Evolutionary conservation across 257 asterid genomes (phyloP), one percentile per base, ranked within the genome.

Genomic region (Knoxia roxburghii): DNA sequence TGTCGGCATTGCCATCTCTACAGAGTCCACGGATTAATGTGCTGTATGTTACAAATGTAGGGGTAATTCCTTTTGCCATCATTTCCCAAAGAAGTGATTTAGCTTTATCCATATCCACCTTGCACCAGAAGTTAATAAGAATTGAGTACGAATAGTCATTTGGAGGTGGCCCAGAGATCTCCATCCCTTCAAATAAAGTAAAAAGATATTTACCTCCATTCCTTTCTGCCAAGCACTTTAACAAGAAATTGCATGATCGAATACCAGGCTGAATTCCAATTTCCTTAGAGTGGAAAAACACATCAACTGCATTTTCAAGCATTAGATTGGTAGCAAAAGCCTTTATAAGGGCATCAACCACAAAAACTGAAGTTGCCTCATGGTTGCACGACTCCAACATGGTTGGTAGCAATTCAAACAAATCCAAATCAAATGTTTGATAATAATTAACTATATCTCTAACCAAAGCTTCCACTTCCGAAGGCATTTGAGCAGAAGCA

Each of bases 231-330:
- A 86, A 76, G 55, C 85, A 81, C 69, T 88, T 88, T 43, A 86
- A 87, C 85, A 84, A 80, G 75, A 83, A 83, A 78, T 86, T 86
- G 74, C 86, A 82, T 2, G 91, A 65, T 6, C 73, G 80, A 56
- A 81, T 73, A 46, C 75, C 69, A 24, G 80, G 84, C 72, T 65
- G 76, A 53, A 81, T 37, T 59, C 88, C 86, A 60, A 73, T 60
- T 43, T 69, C 61, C 78, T 69, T 83, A 26, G 84, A 80, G 67
- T 54, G 83, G n/a, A 40, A 23, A 71, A 75, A 72, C 24, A 68
- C 83, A 71, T 79, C 81, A 21, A 89, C 32, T 15, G 82, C 89
- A 45, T 77, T 72, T 64, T 77, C 86, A 57, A 84, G 70, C 76
- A 86, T 21, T 32, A 60, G 39, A 73, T 81, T 82, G 30, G 83